A percentile compares a stretch with the other conserved stretches of the same genome.
phyloP scores from a whole-genome alignment of 257 asterid species.

The Solanum rostratum region DNA sequence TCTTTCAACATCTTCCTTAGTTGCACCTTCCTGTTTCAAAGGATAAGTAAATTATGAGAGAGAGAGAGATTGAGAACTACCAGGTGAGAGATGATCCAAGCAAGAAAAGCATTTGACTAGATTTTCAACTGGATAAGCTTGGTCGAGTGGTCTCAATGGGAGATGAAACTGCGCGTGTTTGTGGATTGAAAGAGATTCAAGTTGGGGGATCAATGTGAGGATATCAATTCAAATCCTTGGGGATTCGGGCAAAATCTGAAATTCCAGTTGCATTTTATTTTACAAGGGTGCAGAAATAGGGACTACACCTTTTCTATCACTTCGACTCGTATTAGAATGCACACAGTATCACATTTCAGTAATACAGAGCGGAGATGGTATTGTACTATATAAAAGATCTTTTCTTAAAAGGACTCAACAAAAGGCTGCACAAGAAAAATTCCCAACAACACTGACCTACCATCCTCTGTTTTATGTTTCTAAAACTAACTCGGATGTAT shows the following conservation, averaged over 20 bases:
- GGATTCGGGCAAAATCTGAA: neutral
- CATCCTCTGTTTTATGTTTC: neutral
- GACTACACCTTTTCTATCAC: neutral
- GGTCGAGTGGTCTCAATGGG: neutral
- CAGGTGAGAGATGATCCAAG: neutral
- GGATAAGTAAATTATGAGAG: neutral
- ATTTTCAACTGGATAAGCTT: neutral
- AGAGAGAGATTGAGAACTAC: neutral
- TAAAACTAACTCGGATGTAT: neutral
- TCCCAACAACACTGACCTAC: neutral
- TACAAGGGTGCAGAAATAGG: neutral
- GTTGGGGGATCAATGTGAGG: neutral
- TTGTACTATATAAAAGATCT: neutral
- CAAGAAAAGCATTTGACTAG: neutral
- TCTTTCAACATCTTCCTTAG: constrained; percentile 88
- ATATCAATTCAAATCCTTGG: neutral
- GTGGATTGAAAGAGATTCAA: neutral
- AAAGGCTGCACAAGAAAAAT: neutral
- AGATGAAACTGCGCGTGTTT: neutral
- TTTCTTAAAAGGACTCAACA: neutral
- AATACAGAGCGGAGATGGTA: neutral
- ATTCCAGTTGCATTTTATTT: neutral
- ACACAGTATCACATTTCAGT: neutral
- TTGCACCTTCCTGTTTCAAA: constrained; percentile 85
- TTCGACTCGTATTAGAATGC: neutral